Percentiles rank a stretch among this genome's conserved stretches.
Evolutionary conservation across 1,284 basidiomycete species (phyloP).

Genomic region (Cutaneotrichosporon sp.): DNA sequence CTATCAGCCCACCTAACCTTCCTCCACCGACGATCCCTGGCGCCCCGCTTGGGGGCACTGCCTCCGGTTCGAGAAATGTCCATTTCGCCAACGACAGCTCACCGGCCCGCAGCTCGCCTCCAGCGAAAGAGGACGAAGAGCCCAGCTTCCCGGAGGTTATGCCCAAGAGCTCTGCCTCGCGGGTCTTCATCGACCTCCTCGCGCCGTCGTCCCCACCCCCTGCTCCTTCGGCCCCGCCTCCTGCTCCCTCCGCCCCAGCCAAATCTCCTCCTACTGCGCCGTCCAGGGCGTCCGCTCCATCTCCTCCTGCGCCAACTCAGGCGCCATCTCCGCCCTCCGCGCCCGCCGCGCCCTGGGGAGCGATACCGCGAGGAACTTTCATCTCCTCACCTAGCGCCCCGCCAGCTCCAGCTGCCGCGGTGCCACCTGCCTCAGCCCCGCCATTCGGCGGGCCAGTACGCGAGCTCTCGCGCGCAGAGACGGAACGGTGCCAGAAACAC

Average conservation of each 20-base stretch:
- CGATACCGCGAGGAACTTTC: too few species aligned
- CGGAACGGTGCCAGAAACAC: constrained; percentile 78
- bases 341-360: not conserved
- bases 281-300: not conserved
- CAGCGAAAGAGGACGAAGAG: constrained; percentile 11
- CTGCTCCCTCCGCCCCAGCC: not conserved
- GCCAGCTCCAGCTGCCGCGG: not conserved
- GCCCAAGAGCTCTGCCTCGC: not conserved
- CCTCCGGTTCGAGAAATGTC: too few species aligned
- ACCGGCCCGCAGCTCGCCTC: not conserved
- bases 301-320: not conserved
- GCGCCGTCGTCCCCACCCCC: constrained; percentile 6
- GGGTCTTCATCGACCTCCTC: not conserved
- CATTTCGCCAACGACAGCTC: too few species aligned
- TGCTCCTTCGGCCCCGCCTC: not conserved
- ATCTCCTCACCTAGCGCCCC: not conserved
- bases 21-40: not conserved
- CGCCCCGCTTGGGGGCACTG: too few species aligned
- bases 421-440: not conserved
- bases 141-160: not conserved
- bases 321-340: not conserved
- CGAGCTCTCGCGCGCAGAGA: constrained; percentile 37
- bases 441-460: constrained; percentile 10
- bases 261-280: not conserved
- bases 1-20: not conserved